Percentiles rank a stretch among this genome's conserved stretches.
Evolutionary conservation across 805 yeast genomes (phyloP).

Genomic region (Starmerella kuoi): DNA sequence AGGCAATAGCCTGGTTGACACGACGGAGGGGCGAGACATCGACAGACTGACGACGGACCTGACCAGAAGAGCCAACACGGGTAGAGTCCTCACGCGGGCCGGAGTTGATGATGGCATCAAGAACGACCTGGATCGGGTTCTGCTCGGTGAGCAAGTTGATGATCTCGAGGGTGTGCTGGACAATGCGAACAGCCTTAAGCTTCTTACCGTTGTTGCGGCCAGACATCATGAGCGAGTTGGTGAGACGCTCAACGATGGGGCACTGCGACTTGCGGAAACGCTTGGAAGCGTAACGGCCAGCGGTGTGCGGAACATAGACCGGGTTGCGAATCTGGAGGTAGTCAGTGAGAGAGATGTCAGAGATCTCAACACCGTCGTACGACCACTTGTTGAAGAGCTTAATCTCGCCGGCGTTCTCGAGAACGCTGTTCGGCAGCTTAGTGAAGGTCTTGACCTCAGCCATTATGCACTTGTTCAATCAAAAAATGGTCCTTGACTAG

Average conservation of each 20-base stretch:
- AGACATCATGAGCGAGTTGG: conserved; percentile 99
- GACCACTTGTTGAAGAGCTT: conserved; percentile 99
- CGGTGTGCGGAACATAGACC: conserved; percentile 96
- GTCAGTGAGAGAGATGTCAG: conserved; percentile 96
- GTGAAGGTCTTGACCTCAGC: conserved; percentile 80
- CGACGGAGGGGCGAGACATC: conserved; percentile 99
- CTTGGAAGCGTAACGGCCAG: conserved; percentile 99
- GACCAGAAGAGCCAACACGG: conserved; percentile 99
- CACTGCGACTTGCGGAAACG: conserved; percentile 99
- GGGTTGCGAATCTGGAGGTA: conserved; percentile 97
- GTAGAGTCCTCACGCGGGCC: conserved; percentile 99
- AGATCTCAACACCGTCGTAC: conserved; percentile 91
- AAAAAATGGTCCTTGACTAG: neutral
- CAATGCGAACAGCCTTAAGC: conserved; percentile 99
- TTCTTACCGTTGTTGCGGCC: conserved; percentile 99
- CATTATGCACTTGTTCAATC: conserved; percentile 27
- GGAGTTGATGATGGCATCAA: conserved; percentile 98
- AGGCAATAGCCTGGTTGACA: conserved; percentile 98
- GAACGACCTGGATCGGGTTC: conserved; percentile 98
- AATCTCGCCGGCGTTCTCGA: conserved; percentile 89
- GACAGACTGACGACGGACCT: conserved; percentile 99
- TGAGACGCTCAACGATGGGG: conserved; percentile 97
- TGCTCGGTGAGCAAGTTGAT: conserved; percentile 93
- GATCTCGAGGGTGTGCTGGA: conserved; percentile 98
- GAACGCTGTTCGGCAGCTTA: conserved; percentile 91